Evolutionary conservation across 768 basidiomycete species (phyloP).

Genomic region (Panus rudis): DNA sequence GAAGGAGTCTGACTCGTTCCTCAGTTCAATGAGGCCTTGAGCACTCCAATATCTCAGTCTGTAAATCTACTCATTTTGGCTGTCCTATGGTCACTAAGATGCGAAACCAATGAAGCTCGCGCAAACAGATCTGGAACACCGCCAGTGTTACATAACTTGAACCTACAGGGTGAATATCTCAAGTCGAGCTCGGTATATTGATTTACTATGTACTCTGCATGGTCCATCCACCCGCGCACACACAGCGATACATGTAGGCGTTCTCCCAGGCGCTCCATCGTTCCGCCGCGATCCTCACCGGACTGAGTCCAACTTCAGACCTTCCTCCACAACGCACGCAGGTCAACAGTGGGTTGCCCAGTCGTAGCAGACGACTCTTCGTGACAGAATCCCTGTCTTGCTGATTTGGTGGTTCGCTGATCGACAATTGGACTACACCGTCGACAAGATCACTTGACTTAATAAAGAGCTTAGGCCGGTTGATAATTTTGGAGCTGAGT

Average conservation of each 20-base stretch:
- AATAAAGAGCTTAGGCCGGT: conserved; percentile 65
- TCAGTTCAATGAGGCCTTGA: background rate
- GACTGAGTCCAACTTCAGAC: conserved; percentile 33
- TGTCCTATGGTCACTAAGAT: background rate
- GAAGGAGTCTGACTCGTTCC: too few species aligned
- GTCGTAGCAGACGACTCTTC: conserved; percentile 44
- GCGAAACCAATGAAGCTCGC: background rate
- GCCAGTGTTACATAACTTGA: too few species aligned
- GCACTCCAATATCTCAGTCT: background rate
- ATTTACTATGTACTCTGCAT: background rate
- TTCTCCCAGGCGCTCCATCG: conserved; percentile 61
- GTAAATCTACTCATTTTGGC: background rate
- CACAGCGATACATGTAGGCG: conserved; percentile 51
- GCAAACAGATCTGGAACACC: too few species aligned
- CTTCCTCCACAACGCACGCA: conserved; percentile 63
- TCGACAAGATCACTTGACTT: conserved; percentile 68
- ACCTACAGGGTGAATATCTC: too few species aligned
- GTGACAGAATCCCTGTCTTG: conserved; percentile 54
- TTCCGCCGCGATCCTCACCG: conserved; percentile 20
- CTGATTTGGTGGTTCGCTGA: conserved; percentile 32
- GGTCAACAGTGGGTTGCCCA: conserved; percentile 26
- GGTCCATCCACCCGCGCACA: conserved; percentile 67
- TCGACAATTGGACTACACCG: conserved; percentile 40
- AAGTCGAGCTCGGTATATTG: too few species aligned
- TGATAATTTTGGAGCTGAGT: conserved; percentile 40